Conservation (phyloP, 2,329 filamentous ascomycete species). For the Fusarium tricinctum region DNA sequence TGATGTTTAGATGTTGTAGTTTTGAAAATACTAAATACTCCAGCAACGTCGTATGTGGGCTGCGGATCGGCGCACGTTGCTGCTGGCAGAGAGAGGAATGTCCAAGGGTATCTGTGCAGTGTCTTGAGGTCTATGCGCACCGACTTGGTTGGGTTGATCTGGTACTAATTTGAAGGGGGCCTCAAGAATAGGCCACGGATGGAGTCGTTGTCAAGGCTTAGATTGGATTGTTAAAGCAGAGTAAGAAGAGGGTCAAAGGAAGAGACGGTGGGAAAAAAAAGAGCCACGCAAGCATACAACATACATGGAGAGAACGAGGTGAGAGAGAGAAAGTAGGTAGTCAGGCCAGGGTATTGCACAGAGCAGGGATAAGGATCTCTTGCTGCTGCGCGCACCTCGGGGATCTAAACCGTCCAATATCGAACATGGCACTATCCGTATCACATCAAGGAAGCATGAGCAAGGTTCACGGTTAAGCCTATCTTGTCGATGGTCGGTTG, state of each 20-base stretch:
- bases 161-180: constrained; percentile 14
- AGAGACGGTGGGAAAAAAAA: constrained; percentile 1
- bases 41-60: constrained; percentile 8
- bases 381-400: constrained; percentile 1
- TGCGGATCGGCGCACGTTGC: constrained; percentile 16
- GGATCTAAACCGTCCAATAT: constrained; percentile 4
- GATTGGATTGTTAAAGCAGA: constrained; percentile 21
- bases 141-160: constrained; percentile 7
- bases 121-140: constrained; percentile 33
- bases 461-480: constrained; percentile 29
- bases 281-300: constrained; percentile 17
- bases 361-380: constrained; percentile 31
- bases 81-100: constrained; percentile 15
- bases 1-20: constrained; percentile 12
- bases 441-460: constrained; percentile 23
- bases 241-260: constrained; percentile 8
- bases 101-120: constrained; percentile 32
- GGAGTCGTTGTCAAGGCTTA: constrained; percentile 30
- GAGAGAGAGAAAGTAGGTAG: constrained; percentile 18
- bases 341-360: constrained; percentile 2
- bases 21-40: neutral
- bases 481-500: constrained; percentile 22
- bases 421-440: constrained; percentile 17
- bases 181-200: constrained; percentile 39
- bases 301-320: constrained; percentile 1